Conservation (phyloP, 345 rosid species). For the Ricinus communis region DNA sequence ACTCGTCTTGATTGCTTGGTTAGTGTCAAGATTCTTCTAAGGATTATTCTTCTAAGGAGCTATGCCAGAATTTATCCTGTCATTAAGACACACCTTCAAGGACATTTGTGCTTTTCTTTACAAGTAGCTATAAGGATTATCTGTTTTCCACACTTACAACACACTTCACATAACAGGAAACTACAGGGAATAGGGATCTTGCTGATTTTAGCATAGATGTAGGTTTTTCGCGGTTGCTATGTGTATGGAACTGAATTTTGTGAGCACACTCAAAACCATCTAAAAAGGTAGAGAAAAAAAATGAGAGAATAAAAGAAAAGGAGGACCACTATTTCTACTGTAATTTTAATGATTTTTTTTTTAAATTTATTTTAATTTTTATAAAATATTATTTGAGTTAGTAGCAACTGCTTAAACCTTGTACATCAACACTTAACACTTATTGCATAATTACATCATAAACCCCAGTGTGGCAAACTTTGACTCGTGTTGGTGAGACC, state of each 20-base stretch:
- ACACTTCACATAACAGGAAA: not conserved
- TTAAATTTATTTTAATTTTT: not conserved
- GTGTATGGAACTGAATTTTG: not conserved
- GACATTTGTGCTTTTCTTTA: slow-evolving; percentile 1
- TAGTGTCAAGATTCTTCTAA: slow-evolving; percentile 34
- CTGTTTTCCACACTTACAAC: not conserved
- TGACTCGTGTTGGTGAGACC: not conserved
- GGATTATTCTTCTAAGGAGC: slow-evolving; percentile 22
- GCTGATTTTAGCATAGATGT: not conserved
- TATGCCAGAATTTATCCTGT: slow-evolving; percentile 1
- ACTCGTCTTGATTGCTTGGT: slow-evolving; percentile 96
- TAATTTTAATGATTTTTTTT: slow-evolving; percentile 1
- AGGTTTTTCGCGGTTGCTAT: not conserved
- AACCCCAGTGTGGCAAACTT: no score
- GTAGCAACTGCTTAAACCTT: not conserved
- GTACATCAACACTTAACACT: not conserved
- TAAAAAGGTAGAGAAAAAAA: not conserved
- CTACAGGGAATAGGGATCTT: not conserved
- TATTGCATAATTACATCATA: slow-evolving; percentile 2
- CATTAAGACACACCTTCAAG: not conserved
- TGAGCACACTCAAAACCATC: not conserved
- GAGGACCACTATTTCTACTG: not conserved
- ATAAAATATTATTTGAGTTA: no score
- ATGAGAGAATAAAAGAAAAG: not conserved
- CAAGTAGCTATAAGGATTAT: not conserved